A percentile compares a stretch with the other conserved stretches of the same genome.
Evolutionary conservation across 2,329 filamentous ascomycete genomes (phyloP).

Genomic region (Aspergillus nomiae): DNA sequence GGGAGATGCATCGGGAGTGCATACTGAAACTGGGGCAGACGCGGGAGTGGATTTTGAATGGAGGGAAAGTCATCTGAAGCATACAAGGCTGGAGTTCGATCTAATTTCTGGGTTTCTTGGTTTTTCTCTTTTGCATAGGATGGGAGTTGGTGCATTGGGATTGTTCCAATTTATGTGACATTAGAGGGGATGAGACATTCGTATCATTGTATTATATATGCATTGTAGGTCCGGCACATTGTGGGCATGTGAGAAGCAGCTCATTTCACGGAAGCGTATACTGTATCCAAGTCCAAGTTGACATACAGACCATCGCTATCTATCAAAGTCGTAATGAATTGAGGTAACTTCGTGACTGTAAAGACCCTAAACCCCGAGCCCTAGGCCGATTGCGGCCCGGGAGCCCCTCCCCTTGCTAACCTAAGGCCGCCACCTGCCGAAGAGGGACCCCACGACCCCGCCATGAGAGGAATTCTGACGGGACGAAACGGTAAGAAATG

Average conservation of each 20-base stretch:
- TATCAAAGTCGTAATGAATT: background rate
- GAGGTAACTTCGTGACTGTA: conserved; percentile 12
- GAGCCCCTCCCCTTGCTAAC: background rate
- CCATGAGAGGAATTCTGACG: conserved; percentile 7
- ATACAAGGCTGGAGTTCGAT: conserved; percentile 5
- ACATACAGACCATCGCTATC: background rate
- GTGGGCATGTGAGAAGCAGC: background rate
- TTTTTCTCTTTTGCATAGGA: conserved; percentile 12
- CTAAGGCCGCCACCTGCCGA: conserved; percentile 20
- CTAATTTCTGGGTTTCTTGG: conserved; percentile 2
- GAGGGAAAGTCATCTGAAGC: conserved; percentile 31
- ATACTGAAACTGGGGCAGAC: conserved; percentile 44
- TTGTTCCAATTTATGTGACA: background rate
- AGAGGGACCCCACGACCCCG: conserved; percentile 17
- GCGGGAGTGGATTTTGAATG: conserved; percentile 40
- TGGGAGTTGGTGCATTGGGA: conserved; percentile 11
- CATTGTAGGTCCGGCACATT: background rate
- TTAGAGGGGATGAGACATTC: background rate
- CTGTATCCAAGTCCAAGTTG: no score
- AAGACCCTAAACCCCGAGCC: conserved; percentile 23
- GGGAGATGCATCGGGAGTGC: conserved; percentile 47
- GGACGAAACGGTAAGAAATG: conserved; percentile 5
- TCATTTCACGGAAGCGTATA: background rate
- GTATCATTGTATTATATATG: background rate
- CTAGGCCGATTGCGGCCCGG: conserved; percentile 20